These are phyloP conservation scores for Porogramme epimiltina DNA, from an alignment of 1,284 basidiomycete species.

Conservation along the genomic window DNA sequence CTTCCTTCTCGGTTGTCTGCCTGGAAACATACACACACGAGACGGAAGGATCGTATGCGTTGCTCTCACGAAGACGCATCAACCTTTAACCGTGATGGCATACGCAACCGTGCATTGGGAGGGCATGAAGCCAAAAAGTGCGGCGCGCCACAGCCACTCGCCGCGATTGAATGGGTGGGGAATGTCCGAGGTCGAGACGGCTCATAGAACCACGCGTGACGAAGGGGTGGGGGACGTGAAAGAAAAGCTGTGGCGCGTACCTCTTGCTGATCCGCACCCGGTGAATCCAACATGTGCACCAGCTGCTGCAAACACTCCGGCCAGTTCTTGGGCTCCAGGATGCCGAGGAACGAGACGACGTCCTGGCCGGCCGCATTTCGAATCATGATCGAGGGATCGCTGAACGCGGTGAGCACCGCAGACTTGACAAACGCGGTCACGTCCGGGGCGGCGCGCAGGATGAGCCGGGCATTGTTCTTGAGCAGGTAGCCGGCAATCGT, in stretches of 20 bases:
- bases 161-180: too few relatives aligned
- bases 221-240: neutral
- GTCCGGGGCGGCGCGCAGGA: conserved; percentile 65
- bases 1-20: too few relatives aligned
- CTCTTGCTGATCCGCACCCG: conserved; percentile 79
- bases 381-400: conserved; percentile 81
- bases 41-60: too few relatives aligned
- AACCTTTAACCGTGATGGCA: too few relatives aligned
- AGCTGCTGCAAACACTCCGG: conserved; percentile 88
- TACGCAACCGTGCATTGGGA: too few relatives aligned
- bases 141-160: too few relatives aligned
- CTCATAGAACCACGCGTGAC: too few relatives aligned
- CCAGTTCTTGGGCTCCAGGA: conserved; percentile 88
- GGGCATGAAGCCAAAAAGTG: too few relatives aligned
- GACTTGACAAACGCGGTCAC: conserved; percentile 82
- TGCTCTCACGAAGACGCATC: too few relatives aligned
- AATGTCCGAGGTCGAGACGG: too few relatives aligned
- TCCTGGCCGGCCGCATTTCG: conserved; percentile 91
- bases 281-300: conserved; percentile 75
- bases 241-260: conserved; percentile 49
- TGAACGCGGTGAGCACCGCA: conserved; percentile 81
- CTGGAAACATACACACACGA: too few relatives aligned
- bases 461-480: conserved; percentile 89
- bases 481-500: conserved; percentile 96
- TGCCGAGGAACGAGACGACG: conserved; percentile 84